Evolutionary conservation across 2,329 filamentous ascomycete species (phyloP), one percentile per base, ranked within the genome.

Genomic region (Leptographium lundbergii): DNA sequence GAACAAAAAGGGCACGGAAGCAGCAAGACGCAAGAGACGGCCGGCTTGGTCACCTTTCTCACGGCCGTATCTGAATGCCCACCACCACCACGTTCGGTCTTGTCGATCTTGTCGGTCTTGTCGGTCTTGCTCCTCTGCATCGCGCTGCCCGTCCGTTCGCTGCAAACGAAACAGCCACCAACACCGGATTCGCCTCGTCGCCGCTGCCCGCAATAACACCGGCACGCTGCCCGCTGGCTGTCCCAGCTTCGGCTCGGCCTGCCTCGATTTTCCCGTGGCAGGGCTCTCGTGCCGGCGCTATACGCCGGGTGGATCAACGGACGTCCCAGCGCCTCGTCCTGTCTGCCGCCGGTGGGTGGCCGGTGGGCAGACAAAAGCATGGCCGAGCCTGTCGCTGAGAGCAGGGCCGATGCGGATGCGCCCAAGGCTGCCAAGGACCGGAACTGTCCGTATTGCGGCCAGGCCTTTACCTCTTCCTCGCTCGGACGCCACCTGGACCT

Each of bases 401-500:
- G 47, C 57, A 70, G 69, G 69, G 64, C 66, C 34, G 67, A 69
- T 54, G 56, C 65, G 32, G 69, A 66, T 61, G 74, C 74, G 50
- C 67, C 73, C 27, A 74, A 74, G 62, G 79, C 87, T 19, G 72
- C 80, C 61, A 97, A 97, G 73, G 91, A 97, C 75, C 90, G 89
- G 69, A 85, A 79, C 63, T 96, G 92, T 70, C 88, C 86, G 42
- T 97, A 89, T 74, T 97, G 92, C 71, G 80, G 84, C 54, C 90
- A 96, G 71, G 80, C 87, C 7, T 97, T 96, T 69, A 96, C 92
- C 19, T 96, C 91, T 1, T 96, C 91, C 19, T 95, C 90, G 2
- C 82, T 97, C 57, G 92, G 92, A 56, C 87, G 92, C 53, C 92
- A 97, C 73, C 85, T 96, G 65, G 92, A 97, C 70, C 82, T 96